These are phyloP conservation scores for Colletotrichum horii DNA, from an alignment of 2,329 filamentous ascomycete species.

Conservation along the genomic window DNA sequence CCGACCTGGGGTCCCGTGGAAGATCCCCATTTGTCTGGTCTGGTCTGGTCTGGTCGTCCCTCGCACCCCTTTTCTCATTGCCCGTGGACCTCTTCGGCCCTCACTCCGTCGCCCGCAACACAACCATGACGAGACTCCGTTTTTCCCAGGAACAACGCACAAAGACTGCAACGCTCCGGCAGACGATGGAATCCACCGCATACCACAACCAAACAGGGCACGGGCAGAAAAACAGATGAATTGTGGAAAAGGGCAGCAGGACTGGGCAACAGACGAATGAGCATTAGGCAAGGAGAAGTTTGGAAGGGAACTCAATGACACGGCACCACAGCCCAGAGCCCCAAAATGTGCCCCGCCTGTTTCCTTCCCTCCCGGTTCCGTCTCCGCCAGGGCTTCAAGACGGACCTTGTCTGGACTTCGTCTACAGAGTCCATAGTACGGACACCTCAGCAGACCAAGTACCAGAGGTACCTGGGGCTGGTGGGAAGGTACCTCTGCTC, in stretches of 20 bases:
- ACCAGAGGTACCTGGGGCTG: background rate
- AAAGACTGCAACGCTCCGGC: background rate
- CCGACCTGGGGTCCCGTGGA: background rate
- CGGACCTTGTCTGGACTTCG: background rate
- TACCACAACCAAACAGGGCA: background rate
- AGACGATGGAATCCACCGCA: background rate
- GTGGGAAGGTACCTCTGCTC: background rate
- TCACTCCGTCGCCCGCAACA: background rate
- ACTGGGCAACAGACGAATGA: background rate
- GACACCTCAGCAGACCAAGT: background rate
- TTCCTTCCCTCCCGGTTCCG: constrained; percentile 8
- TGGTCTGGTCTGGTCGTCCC: background rate
- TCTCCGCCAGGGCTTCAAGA: background rate
- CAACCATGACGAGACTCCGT: background rate
- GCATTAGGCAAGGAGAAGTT: background rate
- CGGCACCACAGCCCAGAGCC: background rate
- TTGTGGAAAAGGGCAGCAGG: constrained; percentile 1
- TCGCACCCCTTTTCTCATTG: background rate
- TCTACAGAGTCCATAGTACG: background rate
- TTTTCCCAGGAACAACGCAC: background rate
- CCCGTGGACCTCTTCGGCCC: constrained; percentile 7
- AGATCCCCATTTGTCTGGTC: background rate
- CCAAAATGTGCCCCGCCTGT: constrained; percentile 1
- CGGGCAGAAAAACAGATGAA: background rate
- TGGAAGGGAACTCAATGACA: background rate